Base-by-base conservation (phyloP, 179 eudicot genomes). In the Silene coronaria region DNA sequence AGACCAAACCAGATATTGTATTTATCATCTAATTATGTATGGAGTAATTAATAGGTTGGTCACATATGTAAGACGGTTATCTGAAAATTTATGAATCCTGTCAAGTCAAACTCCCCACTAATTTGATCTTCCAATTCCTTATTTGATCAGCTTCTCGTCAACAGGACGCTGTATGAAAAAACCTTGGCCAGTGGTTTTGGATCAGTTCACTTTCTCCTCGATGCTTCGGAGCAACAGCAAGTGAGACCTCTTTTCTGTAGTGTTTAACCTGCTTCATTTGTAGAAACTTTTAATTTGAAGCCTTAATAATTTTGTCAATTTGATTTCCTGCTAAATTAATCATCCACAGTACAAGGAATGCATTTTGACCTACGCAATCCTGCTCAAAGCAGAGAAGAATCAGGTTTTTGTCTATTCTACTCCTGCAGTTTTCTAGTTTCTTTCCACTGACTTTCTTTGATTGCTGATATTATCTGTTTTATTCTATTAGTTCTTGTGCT, bases 151-250 rank as follows among this genome's bases (percentile, higher is more conserved):
- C 97, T 94, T 83, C 89, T 94, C 59, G 97, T 94, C 78, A 94
- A 94, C 89, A 86, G 80, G 79, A 89, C 96, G 5, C 91, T 94
- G 71, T 88, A 91, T 74, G 97, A 90, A 86, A 94, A 92, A 86
- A 94, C 98, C 21, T 76, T 94, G 85, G 98, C 98, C 34, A 94
- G 97, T 84, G 98, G 98, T 77, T 94, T 94, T 84, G 98, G 98
- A 62, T 82, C 98, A 34, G 89, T 94, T 79, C 88, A 94, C 85
- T 94, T 94, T 86, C 98, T 94, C 73, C 80, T 94, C 67, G 98
- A 94, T 86, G 98, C 98, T 84, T 91, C 98, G 76, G 96, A 90
- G 71, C 97, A 94, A 76, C 98, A 94, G 86, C 97, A 89, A 80
- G 98, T 94, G 77, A 86, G 97, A 74, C 72, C 30, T 59, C 3